Evolutionary conservation across 1,284 basidiomycete species (phyloP), one percentile per base, ranked within the genome.

Genomic region (Jaminaea rosea): DNA sequence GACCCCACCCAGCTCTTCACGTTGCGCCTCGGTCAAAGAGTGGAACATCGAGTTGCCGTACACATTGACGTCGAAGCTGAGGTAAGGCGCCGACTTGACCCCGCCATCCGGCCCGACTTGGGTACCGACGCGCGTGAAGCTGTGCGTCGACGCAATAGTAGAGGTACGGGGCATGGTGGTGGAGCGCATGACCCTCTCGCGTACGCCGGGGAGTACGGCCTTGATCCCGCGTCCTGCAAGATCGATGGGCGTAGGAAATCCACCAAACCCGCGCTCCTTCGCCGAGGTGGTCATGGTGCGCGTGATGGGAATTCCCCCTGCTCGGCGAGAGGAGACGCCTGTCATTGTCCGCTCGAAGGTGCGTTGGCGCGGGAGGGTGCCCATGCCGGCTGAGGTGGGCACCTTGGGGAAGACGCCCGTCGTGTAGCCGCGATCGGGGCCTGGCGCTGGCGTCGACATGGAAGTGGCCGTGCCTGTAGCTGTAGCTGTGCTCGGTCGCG

Each of bases 1-100:
- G 13, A 94, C 86, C 5, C 92, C 92, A 7, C 91, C 91, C 4
- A 97, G 78, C 75, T 96, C 90, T 58, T 93, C 87, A 62, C 88
- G 78, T 67, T 97, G 86, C 49, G 89, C 86, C 29, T 83, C 80
- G 0, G 85, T 87, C 48, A 96, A 76, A 36, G 81, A 78, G 46
- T 83, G 81, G 71, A 98, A 96, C n/a, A 81, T 78, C 21, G 88
- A 93, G 73, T 97, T 97, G 48, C 86, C 62, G 9, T 65, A 55
- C n/a, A 72, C 66, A 11, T 55, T 60, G 2, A 65, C 66, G 46
- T 87, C 82, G 71, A 96, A 96, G 2, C 84, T 82, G 46, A 96
- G 83, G 73, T 96, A 97, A 1, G 85, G 80, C 1, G 88, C 89
- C 5, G 62, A 49, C 28, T 56, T 54, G 27, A 52, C 46, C 10